Evolutionary conservation across 108 stramenopile genomes (phyloP).

Genomic region (Schizochytrium sp.): DNA sequence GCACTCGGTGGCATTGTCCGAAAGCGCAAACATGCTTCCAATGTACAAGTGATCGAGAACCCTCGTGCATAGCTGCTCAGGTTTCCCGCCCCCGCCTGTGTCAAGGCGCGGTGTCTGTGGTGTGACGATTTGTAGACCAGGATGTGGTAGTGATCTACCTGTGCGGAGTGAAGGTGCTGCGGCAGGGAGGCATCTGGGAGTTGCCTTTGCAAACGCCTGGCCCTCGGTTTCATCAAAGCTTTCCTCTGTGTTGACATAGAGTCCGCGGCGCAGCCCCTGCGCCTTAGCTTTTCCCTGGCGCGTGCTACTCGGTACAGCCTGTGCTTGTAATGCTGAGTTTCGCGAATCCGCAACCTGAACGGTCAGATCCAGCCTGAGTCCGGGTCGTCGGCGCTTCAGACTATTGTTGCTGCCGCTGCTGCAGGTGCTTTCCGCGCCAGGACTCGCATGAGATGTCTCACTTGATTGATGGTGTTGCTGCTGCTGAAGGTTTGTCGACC

Average conservation of each 20-base stretch:
- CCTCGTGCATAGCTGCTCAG: background rate
- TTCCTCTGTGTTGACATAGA: no score
- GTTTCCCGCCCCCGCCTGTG: background rate
- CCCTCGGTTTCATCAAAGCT: background rate
- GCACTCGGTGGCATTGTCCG: background rate
- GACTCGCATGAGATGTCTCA: background rate
- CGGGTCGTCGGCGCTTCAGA: background rate
- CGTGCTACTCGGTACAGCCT: no score
- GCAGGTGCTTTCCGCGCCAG: background rate
- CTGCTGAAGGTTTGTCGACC: background rate
- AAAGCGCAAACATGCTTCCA: background rate
- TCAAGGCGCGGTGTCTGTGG: background rate
- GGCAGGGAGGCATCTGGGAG: background rate
- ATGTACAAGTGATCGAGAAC: background rate
- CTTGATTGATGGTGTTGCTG: background rate
- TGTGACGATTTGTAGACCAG: background rate
- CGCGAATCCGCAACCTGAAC: background rate
- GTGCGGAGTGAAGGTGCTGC: background rate
- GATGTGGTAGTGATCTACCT: background rate
- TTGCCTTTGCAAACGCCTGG: background rate
- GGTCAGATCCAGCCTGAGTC: background rate
- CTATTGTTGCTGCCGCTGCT: background rate
- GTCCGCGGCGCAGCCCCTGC: no score
- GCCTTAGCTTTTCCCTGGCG: no score
- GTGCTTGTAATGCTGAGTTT: background rate